A percentile compares a stretch with the other conserved stretches of the same genome.
Conservation (phyloP, 2,329 filamentous ascomycete species). For the Nigrospora osmanthi region DNA sequence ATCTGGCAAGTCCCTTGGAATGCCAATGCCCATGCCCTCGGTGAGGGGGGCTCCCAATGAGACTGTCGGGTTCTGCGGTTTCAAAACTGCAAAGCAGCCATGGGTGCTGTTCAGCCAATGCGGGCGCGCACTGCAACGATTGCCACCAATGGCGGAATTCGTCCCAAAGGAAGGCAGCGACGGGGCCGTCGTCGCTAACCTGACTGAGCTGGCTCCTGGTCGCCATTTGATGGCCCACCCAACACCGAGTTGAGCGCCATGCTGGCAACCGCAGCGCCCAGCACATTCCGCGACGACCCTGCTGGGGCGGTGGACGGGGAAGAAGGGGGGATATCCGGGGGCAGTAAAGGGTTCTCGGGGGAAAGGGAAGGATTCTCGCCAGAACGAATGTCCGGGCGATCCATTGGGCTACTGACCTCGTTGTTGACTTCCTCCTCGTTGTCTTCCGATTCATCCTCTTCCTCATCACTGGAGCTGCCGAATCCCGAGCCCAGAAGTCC, state of each 20-base stretch:
- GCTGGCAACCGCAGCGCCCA: not conserved
- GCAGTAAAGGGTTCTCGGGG: not conserved
- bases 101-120: too few relatives aligned
- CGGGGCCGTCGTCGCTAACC: too few relatives aligned
- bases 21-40: too few relatives aligned
- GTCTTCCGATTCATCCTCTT: constrained; percentile 89
- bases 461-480: constrained; percentile 90
- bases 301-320: not conserved
- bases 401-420: constrained; percentile 48
- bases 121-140: too few relatives aligned
- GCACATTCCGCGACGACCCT: not conserved
- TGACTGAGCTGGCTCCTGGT: too few relatives aligned
- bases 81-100: too few relatives aligned
- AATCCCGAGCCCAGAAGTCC: constrained; percentile 76
- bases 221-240: not conserved
- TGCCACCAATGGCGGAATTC: too few relatives aligned
- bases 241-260: constrained; percentile 1
- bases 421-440: constrained; percentile 67
- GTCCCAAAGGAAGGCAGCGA: too few relatives aligned
- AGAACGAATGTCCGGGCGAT: not conserved
- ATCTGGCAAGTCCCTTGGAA: too few relatives aligned
- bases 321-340: not conserved
- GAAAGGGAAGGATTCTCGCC: not conserved
- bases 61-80: too few relatives aligned
- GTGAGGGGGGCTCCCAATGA: too few relatives aligned